Evolutionary conservation across 495 filamentous ascomycete species (phyloP), one percentile per base, ranked within the genome.

Genomic region (Halenospora varia): DNA sequence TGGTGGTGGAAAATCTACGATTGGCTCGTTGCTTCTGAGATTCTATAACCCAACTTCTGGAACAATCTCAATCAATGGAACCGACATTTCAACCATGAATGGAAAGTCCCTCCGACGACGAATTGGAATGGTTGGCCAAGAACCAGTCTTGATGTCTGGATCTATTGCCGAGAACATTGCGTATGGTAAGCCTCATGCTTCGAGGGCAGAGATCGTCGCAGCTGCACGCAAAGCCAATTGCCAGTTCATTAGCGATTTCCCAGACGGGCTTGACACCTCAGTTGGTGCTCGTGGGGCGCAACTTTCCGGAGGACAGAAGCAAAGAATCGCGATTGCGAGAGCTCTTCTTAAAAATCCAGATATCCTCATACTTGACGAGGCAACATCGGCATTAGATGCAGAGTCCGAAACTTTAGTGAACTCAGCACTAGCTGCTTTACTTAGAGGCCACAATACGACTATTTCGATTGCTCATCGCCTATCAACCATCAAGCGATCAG

Each of bases 391-490:
- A 2, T 83, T 98, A 11, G 94, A 98, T 68, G 95, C 94, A n/a
- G 95, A 99, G 69, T 92, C 88, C 2, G 94, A 99, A 72, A 97
- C 94, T 0, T 79, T 96, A 1, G 94, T 99, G 54, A 97, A 99
- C 66, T 80, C 86, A 61, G 94, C 94, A 1, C 80, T 99, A 17
- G 80, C 82, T 4, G 83, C 83, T 51, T 81, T 97, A 24, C 86
- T 97, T 29, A 77, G 82, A 51, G 89, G 90, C 22, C 87, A 88
- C 66, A 93, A 92, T 72, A 96, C 92, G 9, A 99, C 93, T 1
- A 97, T 99, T 69, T 91, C 87, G 48, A 97, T 99, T 62, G 94
- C 94, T 0, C 94, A 99, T 71, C 85, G 94, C 25, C 80, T 97
- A 8, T 92, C 88, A 9, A 99, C 94, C 1, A 97, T 99, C 76